Evolutionary conservation across 2,329 filamentous ascomycete genomes (phyloP), one percentile per base, ranked within the genome.

Genomic region (Rutstroemia sp.): DNA sequence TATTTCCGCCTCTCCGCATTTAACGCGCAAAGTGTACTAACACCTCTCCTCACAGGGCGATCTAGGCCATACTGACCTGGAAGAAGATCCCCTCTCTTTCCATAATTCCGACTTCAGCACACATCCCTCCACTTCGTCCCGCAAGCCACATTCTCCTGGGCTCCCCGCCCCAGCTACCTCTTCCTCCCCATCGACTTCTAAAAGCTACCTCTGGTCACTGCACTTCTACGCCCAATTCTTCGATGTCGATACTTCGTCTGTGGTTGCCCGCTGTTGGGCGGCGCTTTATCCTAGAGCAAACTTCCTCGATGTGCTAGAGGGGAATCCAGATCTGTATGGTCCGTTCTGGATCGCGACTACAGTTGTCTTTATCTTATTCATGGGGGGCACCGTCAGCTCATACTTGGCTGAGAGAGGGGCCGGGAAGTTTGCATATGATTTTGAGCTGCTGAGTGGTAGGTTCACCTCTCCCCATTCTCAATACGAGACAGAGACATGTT

Each of bases 291-390:
- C 94, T 47, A 86, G 90, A 61, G 87, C 87, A 57, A 96, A 96
- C 77, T 99, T 99, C 74, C 85, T 99, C 61, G 94, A 99, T 69
- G 90, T 97, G 38, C 81, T 99, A 27, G 94, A 99, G 70, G 94
- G 94, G 19, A 97, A 97, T 71, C 89, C 94, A 1, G 94, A 99
- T 69, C 76, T 99, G 36, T 99, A 99, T 76, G 92, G 92, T 1
- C 94, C 94, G 1, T 91, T 97, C 70, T 99, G 94, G 94, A 97
- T 99, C 74, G 94, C 94, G 9, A 97, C 94, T 0, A 97, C 94
- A 0, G 94, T 99, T 9, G 87, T 99, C 12, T 81, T 99, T 61
- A 97, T 99, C 58, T 75, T 99, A 34, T 99, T 99, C 73, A 72
- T 99, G 46, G 94, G 92, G 1, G 94, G 94, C 12, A 97, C 94